Evolutionary conservation across 306 rosid species (phyloP).

Genomic region (Begonia loranthoides): DNA sequence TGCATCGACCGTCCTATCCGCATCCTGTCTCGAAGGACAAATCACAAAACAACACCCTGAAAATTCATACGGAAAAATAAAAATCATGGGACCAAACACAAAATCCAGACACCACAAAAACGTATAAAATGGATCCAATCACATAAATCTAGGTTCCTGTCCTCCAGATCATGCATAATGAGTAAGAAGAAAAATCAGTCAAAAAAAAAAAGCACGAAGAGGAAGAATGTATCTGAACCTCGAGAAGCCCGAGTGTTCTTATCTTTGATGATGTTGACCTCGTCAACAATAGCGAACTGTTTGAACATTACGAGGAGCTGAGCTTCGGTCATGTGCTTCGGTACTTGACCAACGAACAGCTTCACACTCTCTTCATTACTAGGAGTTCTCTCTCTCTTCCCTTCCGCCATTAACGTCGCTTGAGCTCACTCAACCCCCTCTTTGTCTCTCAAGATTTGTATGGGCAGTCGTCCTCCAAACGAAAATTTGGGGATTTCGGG

Average conservation of each 20-base stretch:
- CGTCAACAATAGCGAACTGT: slow-evolving; percentile 79
- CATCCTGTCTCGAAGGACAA: slow-evolving; percentile 88
- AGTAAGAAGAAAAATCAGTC: slow-evolving; percentile 1
- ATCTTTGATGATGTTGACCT: slow-evolving; percentile 98
- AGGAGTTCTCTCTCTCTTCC: slow-evolving; percentile 53
- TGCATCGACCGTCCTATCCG: slow-evolving; percentile 92
- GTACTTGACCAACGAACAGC: slow-evolving; percentile 96
- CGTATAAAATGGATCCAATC: background rate
- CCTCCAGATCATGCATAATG: slow-evolving; percentile 5
- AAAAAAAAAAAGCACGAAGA: background rate
- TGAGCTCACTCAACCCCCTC: slow-evolving; percentile 9
- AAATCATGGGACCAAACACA: slow-evolving; percentile 20
- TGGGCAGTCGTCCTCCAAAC: slow-evolving; percentile 22
- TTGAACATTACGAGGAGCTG: slow-evolving; percentile 82
- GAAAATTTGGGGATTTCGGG: slow-evolving; percentile 21
- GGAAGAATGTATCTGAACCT: slow-evolving; percentile 30
- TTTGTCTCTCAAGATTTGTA: slow-evolving; percentile 15
- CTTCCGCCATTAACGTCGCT: slow-evolving; percentile 76
- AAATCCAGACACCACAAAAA: too few species aligned
- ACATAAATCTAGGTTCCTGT: slow-evolving; percentile 4
- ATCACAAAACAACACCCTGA: slow-evolving; percentile 91
- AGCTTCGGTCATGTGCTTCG: slow-evolving; percentile 84
- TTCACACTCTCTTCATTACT: slow-evolving; percentile 81
- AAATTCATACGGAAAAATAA: background rate
- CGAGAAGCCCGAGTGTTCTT: slow-evolving; percentile 80